These are phyloP conservation scores for Nakazawaea pomicola DNA, from an alignment of 805 yeast genomes.

Conservation along the genomic window DNA sequence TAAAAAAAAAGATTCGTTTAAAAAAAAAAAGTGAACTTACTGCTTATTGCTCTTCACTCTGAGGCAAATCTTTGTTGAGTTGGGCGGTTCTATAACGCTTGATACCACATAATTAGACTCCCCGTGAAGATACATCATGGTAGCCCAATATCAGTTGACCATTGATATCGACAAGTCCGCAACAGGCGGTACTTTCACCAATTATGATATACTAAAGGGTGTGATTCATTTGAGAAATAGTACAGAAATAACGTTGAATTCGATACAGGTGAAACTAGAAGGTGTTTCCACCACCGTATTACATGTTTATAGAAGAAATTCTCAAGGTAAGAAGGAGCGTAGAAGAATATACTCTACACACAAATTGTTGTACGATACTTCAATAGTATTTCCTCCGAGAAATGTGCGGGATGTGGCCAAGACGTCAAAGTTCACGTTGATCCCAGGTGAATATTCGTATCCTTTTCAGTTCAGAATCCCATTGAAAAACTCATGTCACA, in stretches of 20 bases:
- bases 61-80: no score
- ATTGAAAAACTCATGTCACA: constrained; percentile 31
- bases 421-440: constrained; percentile 39
- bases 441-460: constrained; percentile 46
- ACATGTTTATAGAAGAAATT: constrained; percentile 21
- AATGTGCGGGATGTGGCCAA: constrained; percentile 39
- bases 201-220: constrained; percentile 39
- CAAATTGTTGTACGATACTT: constrained; percentile 42
- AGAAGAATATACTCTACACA: constrained; percentile 30
- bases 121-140: constrained; percentile 1
- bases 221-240: constrained; percentile 32
- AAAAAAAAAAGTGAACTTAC: no score
- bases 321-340: constrained; percentile 15
- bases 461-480: constrained; percentile 46
- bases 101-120: no score
- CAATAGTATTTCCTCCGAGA: constrained; percentile 47
- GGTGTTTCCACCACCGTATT: constrained; percentile 40
- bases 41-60: no score
- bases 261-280: constrained; percentile 47
- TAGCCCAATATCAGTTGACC: constrained; percentile 9
- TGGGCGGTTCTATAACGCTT: no score
- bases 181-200: constrained; percentile 40
- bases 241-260: constrained; percentile 36
- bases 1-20: no score
- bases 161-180: constrained; percentile 19